Conservation (phyloP, 2,329 filamentous ascomycete genomes). For the Hirsutella thompsonii region DNA sequence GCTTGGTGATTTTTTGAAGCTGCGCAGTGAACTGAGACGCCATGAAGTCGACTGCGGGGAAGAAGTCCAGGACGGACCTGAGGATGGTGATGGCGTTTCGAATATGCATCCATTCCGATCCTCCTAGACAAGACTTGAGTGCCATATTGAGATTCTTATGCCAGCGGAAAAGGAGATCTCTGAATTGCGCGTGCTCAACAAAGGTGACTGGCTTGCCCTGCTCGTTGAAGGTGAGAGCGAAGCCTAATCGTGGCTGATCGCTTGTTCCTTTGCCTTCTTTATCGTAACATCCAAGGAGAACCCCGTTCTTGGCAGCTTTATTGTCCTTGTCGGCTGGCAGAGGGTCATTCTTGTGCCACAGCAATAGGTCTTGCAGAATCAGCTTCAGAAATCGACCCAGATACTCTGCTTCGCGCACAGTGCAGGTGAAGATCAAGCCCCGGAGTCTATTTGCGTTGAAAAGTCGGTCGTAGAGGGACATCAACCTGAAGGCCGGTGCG, state of each 20-base stretch:
- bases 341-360: slow-evolving; percentile 70
- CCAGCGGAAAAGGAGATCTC: slow-evolving; percentile 78
- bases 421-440: slow-evolving; percentile 76
- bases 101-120: slow-evolving; percentile 93
- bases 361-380: slow-evolving; percentile 63
- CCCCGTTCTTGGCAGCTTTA: slow-evolving; percentile 25
- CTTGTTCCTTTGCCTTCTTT: slow-evolving; percentile 51
- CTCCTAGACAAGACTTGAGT: slow-evolving; percentile 68
- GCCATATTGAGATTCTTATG: slow-evolving; percentile 71
- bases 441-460: slow-evolving; percentile 75
- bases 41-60: slow-evolving; percentile 85
- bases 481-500: slow-evolving; percentile 74
- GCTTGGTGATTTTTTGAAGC: slow-evolving; percentile 50
- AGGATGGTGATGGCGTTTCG: slow-evolving; percentile 87
- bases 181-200: slow-evolving; percentile 76
- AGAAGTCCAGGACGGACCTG: slow-evolving; percentile 66
- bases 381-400: slow-evolving; percentile 84
- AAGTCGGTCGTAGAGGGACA: slow-evolving; percentile 70
- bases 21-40: slow-evolving; percentile 53
- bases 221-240: slow-evolving; percentile 59
- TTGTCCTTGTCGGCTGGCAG: slow-evolving; percentile 27
- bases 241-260: slow-evolving; percentile 56
- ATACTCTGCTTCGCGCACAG: slow-evolving; percentile 81
- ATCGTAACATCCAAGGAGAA: slow-evolving; percentile 65
- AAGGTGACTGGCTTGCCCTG: slow-evolving; percentile 54